These are phyloP conservation scores for Bipolaris oryzae DNA, from an alignment of 2,329 filamentous ascomycete species.

Conservation along the genomic window DNA sequence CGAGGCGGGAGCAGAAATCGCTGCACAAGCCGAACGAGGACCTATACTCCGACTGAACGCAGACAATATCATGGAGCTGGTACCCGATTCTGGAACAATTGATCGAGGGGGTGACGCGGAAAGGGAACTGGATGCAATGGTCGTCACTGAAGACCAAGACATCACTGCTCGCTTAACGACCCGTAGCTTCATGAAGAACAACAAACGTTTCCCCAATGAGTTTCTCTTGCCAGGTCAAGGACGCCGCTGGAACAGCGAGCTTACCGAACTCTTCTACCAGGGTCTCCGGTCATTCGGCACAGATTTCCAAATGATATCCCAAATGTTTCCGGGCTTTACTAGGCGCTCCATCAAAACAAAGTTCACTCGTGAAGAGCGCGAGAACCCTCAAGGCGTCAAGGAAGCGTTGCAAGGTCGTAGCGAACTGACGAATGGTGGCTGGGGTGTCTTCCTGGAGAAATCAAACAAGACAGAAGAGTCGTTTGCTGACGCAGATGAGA, in stretches of 20 bases:
- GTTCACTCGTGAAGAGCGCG: conserved; percentile 78
- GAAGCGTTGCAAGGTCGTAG: conserved; percentile 61
- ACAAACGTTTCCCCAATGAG: conserved; percentile 54
- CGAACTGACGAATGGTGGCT: conserved; percentile 42
- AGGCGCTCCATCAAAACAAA: conserved; percentile 80
- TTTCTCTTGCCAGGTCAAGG: conserved; percentile 55
- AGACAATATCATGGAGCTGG: conserved; percentile 74
- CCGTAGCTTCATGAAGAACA: conserved; percentile 70
- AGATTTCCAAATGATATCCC: conserved; percentile 79
- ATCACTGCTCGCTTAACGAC: conserved; percentile 74
- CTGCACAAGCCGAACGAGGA: conserved; percentile 39
- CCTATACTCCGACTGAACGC: conserved; percentile 62
- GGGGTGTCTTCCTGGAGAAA: conserved; percentile 48
- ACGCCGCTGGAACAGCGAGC: conserved; percentile 67
- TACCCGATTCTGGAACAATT: conserved; percentile 70
- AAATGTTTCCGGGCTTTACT: conserved; percentile 74
- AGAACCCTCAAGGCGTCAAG: conserved; percentile 67
- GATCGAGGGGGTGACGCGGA: conserved; percentile 70
- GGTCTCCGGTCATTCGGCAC: conserved; percentile 78
- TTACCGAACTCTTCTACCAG: conserved; percentile 77
- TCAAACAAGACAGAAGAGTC: conserved; percentile 41
- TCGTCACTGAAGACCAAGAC: conserved; percentile 77
- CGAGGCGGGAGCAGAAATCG: conserved; percentile 20
- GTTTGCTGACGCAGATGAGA: conserved; percentile 47
- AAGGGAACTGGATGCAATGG: conserved; percentile 59